Evolutionary conservation across 371 early-diverging fungal species (phyloP).

Genomic region (Zopfochytrium polystomum): DNA sequence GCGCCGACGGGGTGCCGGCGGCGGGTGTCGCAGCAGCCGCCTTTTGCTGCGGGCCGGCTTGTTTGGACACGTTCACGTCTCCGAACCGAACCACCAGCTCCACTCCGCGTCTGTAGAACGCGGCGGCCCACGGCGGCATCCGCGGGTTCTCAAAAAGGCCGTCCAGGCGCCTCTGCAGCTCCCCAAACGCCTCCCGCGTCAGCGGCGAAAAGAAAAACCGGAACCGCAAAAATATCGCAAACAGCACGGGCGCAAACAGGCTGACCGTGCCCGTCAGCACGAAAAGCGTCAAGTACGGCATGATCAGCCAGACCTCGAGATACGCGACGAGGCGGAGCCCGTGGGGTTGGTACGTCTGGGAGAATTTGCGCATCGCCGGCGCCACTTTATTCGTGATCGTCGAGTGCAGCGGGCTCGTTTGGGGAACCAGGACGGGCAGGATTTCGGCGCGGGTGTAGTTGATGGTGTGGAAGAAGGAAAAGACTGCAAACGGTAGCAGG

Average conservation of each 20-base stretch:
- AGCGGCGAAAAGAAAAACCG: slow-evolving; percentile 70
- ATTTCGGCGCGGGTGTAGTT: slow-evolving; percentile 73
- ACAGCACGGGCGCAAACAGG: slow-evolving; percentile 71
- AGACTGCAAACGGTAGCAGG: slow-evolving; percentile 78
- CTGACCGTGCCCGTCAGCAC: slow-evolving; percentile 60
- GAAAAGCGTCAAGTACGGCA: slow-evolving; percentile 62
- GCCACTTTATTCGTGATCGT: slow-evolving; percentile 29
- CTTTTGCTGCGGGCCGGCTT: no score
- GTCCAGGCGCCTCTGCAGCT: slow-evolving; percentile 22
- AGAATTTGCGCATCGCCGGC: slow-evolving; percentile 52
- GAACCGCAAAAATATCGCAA: slow-evolving; percentile 81
- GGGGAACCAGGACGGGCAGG: slow-evolving; percentile 69
- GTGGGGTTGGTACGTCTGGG: slow-evolving; percentile 65
- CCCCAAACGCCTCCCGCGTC: slow-evolving; percentile 41
- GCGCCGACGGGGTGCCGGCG: no score
- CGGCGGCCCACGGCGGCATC: background rate
- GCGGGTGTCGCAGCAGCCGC: no score
- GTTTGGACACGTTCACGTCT: no score
- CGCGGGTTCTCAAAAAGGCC: slow-evolving; percentile 5
- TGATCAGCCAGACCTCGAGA: slow-evolving; percentile 74
- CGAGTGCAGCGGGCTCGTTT: slow-evolving; percentile 32
- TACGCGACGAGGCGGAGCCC: slow-evolving; percentile 75
- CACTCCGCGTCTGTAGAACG: background rate
- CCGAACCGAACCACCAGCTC: background rate
- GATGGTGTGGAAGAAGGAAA: slow-evolving; percentile 80